Conservation (phyloP, 805 yeast genomes). For the Candida vaughaniae region DNA sequence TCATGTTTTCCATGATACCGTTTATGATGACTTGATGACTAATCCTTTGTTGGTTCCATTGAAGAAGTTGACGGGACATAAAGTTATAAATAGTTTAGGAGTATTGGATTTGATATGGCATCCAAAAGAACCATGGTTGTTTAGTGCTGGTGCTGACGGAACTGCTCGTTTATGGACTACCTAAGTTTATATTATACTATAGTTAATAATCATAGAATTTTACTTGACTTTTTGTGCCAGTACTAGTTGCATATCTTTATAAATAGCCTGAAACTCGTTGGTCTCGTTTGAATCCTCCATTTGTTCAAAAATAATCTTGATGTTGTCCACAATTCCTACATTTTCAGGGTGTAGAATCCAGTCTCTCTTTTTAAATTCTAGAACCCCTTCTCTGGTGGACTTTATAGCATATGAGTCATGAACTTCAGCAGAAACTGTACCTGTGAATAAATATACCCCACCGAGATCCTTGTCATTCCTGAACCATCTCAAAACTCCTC, state of each 20-base stretch:
- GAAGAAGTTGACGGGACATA: conserved; percentile 91
- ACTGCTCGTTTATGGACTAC: conserved; percentile 97
- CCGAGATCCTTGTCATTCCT: conserved; percentile 23
- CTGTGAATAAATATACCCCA: conserved; percentile 42
- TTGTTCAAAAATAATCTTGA: conserved; percentile 21
- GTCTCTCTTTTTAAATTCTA: conserved; percentile 39
- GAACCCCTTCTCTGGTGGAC: conserved; percentile 38
- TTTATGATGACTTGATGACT: conserved; percentile 91
- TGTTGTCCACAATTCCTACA: conserved; percentile 41
- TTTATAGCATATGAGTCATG: conserved; percentile 18
- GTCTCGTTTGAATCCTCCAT: conserved; percentile 24
- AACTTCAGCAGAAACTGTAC: conserved; percentile 24
- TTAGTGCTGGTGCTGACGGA: conserved; percentile 96
- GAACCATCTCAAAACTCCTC: conserved; percentile 40
- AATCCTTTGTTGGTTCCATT: conserved; percentile 95
- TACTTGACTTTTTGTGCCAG: conserved; percentile 5
- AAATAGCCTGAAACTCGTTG: conserved; percentile 26
- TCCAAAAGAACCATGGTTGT: conserved; percentile 97
- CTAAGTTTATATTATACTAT: conserved; percentile 15
- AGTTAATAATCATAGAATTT: conserved; percentile 2
- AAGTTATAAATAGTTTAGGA: conserved; percentile 75
- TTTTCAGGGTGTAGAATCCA: conserved; percentile 38
- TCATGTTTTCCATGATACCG: conserved; percentile 95
- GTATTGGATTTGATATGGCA: conserved; percentile 91
- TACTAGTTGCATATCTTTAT: conserved; percentile 11